These are phyloP conservation scores for Cordyceps farinosa DNA, from an alignment of 2,329 filamentous ascomycete species.

Conservation along the genomic window DNA sequence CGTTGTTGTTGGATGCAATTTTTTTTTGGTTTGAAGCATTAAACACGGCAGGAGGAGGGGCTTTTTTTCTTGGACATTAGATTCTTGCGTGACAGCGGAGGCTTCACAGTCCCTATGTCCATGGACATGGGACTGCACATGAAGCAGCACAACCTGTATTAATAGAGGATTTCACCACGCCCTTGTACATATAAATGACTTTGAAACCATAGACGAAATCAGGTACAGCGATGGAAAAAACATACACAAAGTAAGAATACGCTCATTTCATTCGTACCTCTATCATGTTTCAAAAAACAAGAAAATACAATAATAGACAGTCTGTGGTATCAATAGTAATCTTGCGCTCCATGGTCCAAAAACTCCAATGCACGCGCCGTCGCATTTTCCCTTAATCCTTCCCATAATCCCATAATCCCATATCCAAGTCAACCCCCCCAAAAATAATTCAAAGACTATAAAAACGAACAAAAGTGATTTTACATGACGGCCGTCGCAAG, in stretches of 20 bases:
- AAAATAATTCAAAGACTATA: constrained; percentile 3
- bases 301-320: neutral
- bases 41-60: too few species aligned
- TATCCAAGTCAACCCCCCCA: too few species aligned
- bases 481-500: constrained; percentile 25
- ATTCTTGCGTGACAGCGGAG: too few species aligned
- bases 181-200: too few species aligned
- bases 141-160: neutral
- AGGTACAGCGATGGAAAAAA: neutral
- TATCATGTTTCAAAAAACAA: neutral
- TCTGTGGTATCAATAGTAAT: constrained; percentile 8
- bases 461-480: neutral
- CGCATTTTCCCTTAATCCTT: too few species aligned
- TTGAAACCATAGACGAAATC: too few species aligned
- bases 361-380: neutral
- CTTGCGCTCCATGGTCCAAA: neutral
- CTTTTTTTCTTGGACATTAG: too few species aligned
- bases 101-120: neutral
- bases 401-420: neutral
- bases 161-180: neutral
- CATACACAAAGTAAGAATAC: neutral
- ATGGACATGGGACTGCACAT: neutral
- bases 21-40: too few species aligned
- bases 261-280: neutral
- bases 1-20: neutral